Evolutionary conservation across 2,329 filamentous ascomycete species (phyloP).

Genomic region (Alternaria sp.): DNA sequence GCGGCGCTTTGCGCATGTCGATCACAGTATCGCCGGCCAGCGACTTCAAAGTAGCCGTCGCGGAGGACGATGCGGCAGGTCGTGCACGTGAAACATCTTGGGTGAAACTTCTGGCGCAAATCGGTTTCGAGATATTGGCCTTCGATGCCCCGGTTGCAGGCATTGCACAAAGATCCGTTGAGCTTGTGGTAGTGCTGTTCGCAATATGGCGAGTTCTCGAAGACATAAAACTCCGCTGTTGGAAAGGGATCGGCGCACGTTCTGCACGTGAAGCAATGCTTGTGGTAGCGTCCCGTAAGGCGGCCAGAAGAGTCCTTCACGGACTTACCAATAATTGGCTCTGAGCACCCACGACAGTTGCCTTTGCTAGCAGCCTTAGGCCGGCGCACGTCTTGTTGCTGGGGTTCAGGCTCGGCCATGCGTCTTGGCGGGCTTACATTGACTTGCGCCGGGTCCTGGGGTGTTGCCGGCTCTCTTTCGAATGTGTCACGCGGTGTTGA

Average conservation of each 20-base stretch:
- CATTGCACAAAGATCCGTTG: conserved; percentile 83
- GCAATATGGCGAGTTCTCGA: conserved; percentile 86
- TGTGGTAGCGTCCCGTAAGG: conserved; percentile 92
- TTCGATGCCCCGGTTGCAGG: conserved; percentile 86
- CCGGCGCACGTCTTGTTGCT: conserved; percentile 27
- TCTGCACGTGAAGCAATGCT: conserved; percentile 89
- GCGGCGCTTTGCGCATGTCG: conserved; percentile 74
- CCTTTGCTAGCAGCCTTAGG: conserved; percentile 64
- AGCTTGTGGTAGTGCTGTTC: conserved; percentile 90
- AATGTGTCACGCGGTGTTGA: conserved; percentile 22
- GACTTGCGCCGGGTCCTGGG: conserved; percentile 23
- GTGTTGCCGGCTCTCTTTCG: conserved; percentile 11
- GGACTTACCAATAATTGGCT: conserved; percentile 85
- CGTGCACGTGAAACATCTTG: conserved; percentile 82
- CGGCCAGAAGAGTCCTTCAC: conserved; percentile 92
- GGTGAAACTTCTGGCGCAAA: conserved; percentile 78
- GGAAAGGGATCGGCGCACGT: conserved; percentile 82
- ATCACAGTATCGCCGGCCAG: conserved; percentile 82
- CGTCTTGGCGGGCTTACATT: conserved; percentile 13
- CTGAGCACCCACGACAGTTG: conserved; percentile 80
- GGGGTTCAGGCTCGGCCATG: conserved; percentile 19
- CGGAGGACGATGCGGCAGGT: conserved; percentile 76
- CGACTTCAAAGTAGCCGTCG: conserved; percentile 91
- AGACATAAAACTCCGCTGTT: conserved; percentile 91
- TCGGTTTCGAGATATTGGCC: conserved; percentile 92